Evolutionary conservation across 805 yeast genomes (phyloP).

Genomic region (Millerago galiae): DNA sequence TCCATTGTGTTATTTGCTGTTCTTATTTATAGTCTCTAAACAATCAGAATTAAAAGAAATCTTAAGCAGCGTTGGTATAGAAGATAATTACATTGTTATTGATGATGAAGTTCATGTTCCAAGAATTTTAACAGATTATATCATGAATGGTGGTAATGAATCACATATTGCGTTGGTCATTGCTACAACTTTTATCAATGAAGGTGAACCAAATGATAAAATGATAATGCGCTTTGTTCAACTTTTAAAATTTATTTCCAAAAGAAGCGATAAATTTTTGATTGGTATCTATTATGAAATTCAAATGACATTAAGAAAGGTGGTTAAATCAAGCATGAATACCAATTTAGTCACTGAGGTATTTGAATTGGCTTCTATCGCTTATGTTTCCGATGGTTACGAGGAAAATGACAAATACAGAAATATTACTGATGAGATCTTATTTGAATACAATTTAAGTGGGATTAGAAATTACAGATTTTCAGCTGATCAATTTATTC

Average conservation of each 20-base stretch:
- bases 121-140: constrained; percentile 25
- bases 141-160: constrained; percentile 24
- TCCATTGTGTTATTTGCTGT: constrained; percentile 25
- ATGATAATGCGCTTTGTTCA: constrained; percentile 28
- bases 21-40: constrained; percentile 30
- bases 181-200: constrained; percentile 27
- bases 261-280: constrained; percentile 27
- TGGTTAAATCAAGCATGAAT: constrained; percentile 10
- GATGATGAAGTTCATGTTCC: constrained; percentile 34
- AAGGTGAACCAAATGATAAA: constrained; percentile 30
- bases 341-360: constrained; percentile 25
- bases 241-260: constrained; percentile 26
- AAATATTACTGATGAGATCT: constrained; percentile 4
- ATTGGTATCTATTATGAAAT: constrained; percentile 28
- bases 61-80: constrained; percentile 30
- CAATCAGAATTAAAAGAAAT: constrained; percentile 30
- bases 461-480: constrained; percentile 12
- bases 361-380: constrained; percentile 27
- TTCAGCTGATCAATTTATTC: background rate
- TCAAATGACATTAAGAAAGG: constrained; percentile 25
- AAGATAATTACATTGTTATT: constrained; percentile 26
- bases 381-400: constrained; percentile 23
- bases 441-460: constrained; percentile 6
- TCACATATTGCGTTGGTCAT: constrained; percentile 30
- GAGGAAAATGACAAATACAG: constrained; percentile 4